Base-by-base conservation (phyloP, 345 rosid species). In the Rhodamnia rubescens region DNA sequence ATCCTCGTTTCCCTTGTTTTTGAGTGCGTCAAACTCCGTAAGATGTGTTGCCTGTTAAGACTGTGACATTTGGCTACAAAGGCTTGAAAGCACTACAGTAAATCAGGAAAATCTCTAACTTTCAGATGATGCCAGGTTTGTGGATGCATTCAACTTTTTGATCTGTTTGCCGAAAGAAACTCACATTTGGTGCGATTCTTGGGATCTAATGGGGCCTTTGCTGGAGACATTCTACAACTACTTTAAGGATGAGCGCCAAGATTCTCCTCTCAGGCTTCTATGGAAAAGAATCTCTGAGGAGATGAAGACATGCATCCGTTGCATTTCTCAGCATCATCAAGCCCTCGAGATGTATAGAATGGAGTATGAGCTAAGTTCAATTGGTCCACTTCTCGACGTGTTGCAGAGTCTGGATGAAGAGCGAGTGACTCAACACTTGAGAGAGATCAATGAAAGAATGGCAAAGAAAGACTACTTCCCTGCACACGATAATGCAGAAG, bases 281-380 rank as follows among this genome's bases (percentile, higher is more conserved):
- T 95, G 98, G 98, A 94, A 89, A 89, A 93, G 98, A 87, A 88
- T 95, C 42, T 95, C 98, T 51, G 86, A 84, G 53, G 99, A 97
- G 88, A 92, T 92, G 97, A 90, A 90, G 64, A 89, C 84, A 52
- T 97, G 99, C 86, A 89, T 95, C 24, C 96, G 94, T 22, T 97
- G 98, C 86, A 89, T 96, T 88, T 95, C 92, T 87, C 98, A 97
- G 92, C 98, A 97, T 83, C 98, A 97, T 89, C 98, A 95, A 89
- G 94, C 98, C 69, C 95, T 93, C 81, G 95, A 93, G 90, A 93
- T 91, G 94, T 97, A 93, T 87, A 88, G 85, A 51, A 83, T 10
- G 86, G 98, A 97, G 92, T 97, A 93, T 47, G 98, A 97, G 90
- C 87, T 85, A 53, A 86, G 88, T 86, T 91, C 95, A 80, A 92